Conservation (phyloP, 805 yeast species). For the Pichia thaimueangensis region DNA sequence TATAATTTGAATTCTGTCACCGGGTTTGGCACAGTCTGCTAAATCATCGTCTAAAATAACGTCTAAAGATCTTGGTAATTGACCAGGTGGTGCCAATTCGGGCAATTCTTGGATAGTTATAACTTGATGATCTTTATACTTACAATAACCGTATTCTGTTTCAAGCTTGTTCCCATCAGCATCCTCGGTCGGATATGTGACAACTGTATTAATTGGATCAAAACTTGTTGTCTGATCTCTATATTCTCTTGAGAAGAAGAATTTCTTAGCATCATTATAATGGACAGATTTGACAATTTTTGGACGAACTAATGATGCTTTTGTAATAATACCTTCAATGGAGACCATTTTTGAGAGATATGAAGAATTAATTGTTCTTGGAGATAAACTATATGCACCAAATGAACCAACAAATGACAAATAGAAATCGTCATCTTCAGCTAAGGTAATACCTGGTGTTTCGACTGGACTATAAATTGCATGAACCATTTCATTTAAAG, state of each 20-base stretch:
- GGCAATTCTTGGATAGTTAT: conserved; percentile 96
- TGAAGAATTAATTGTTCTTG: conserved; percentile 75
- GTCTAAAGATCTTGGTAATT: conserved; percentile 88
- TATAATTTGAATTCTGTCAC: conserved; percentile 89
- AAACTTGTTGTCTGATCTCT: conserved; percentile 89
- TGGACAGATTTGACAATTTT: conserved; percentile 88
- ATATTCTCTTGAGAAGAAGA: conserved; percentile 87
- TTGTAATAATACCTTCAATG: conserved; percentile 91
- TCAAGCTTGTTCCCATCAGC: conserved; percentile 80
- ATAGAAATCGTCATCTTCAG: conserved; percentile 59
- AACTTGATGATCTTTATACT: conserved; percentile 91
- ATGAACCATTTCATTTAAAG: conserved; percentile 71
- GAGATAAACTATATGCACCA: conserved; percentile 81
- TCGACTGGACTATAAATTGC: conserved; percentile 63
- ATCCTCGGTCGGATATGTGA: conserved; percentile 89
- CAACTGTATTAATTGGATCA: conserved; percentile 74
- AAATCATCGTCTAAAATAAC: conserved; percentile 91
- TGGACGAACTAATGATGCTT: conserved; percentile 90
- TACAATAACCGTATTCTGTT: conserved; percentile 89
- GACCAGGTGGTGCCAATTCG: conserved; percentile 96
- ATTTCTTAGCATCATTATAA: conserved; percentile 76
- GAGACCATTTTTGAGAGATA: conserved; percentile 78
- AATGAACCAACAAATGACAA: conserved; percentile 85
- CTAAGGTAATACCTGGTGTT: conserved; percentile 44
- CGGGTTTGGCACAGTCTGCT: conserved; percentile 89